Evolutionary conservation across 257 asterid genomes (phyloP).

Genomic region (Thymus quinquecostatus): DNA sequence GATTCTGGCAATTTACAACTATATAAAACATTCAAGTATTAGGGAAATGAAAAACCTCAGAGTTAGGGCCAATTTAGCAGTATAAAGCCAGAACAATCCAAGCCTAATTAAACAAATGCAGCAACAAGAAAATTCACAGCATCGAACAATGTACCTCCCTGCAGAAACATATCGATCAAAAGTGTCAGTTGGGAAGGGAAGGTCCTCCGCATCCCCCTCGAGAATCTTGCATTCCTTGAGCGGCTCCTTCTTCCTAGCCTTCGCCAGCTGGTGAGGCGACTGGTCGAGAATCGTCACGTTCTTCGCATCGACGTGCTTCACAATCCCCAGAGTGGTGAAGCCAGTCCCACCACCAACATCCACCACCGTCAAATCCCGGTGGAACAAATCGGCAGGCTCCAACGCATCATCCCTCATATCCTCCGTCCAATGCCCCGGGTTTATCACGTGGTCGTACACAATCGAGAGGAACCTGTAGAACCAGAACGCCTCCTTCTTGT

Average conservation of each 20-base stretch:
- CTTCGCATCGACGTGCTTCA: constrained; percentile 84
- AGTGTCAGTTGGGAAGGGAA: constrained; percentile 78
- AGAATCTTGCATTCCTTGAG: constrained; percentile 82
- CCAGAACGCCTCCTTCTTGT: constrained; percentile 97
- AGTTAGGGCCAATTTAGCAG: background rate
- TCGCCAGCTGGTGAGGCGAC: constrained; percentile 97
- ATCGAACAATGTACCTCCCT: constrained; percentile 66
- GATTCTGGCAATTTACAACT: background rate
- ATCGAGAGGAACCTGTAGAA: constrained; percentile 85
- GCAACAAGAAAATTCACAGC: background rate
- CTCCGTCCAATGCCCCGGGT: constrained; percentile 99
- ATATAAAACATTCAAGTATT: background rate
- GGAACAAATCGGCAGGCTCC: constrained; percentile 80
- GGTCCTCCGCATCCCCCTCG: constrained; percentile 98
- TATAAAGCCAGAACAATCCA: constrained; percentile 2
- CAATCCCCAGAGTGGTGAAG: constrained; percentile 89
- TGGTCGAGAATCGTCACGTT: constrained; percentile 97
- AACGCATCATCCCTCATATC: constrained; percentile 98
- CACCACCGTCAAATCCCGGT: constrained; percentile 65
- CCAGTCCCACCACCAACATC: constrained; percentile 99
- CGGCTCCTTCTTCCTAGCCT: constrained; percentile 88
- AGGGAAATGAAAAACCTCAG: background rate
- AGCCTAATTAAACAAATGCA: background rate
- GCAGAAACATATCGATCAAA: constrained; percentile 89
- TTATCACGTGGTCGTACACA: constrained; percentile 88